These are phyloP conservation scores for Cordyceps farinosa DNA, from an alignment of 2,329 filamentous ascomycete species.

Conservation along the genomic window DNA sequence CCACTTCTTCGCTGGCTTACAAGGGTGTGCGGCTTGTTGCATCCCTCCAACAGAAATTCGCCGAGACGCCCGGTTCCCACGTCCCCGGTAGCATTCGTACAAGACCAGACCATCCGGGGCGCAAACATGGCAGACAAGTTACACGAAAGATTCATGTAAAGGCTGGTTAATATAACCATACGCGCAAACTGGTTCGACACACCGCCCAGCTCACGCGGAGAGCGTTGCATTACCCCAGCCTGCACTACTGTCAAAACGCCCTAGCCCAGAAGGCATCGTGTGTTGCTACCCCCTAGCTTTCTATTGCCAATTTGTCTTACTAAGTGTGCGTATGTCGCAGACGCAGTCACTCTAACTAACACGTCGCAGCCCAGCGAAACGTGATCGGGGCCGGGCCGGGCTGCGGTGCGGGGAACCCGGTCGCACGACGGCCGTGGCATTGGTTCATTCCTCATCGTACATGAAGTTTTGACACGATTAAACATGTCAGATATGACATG, in stretches of 20 bases:
- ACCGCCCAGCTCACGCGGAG: background rate
- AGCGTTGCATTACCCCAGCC: background rate
- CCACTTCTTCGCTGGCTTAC: background rate
- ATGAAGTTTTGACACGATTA: background rate
- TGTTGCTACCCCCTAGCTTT: background rate
- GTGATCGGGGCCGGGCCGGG: constrained; percentile 13
- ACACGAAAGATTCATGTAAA: no score
- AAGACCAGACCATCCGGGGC: no score
- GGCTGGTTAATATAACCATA: no score
- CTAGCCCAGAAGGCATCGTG: background rate
- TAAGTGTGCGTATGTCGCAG: background rate
- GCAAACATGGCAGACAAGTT: no score
- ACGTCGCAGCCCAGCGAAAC: background rate
- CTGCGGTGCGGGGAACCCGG: constrained; percentile 11
- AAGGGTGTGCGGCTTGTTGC: background rate
- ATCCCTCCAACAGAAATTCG: background rate
- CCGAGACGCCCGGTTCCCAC: no score
- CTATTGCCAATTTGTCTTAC: constrained; percentile 5
- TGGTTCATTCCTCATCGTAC: background rate
- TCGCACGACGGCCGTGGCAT: background rate
- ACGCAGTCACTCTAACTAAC: background rate
- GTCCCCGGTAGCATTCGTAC: no score
- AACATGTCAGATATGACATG: background rate
- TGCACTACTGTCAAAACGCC: background rate
- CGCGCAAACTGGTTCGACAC: no score